A percentile compares a stretch with the other conserved stretches of the same genome.
Evolutionary conservation across 176 grass and related monocot species (phyloP).

Genomic region (Aegilops speltoides): DNA sequence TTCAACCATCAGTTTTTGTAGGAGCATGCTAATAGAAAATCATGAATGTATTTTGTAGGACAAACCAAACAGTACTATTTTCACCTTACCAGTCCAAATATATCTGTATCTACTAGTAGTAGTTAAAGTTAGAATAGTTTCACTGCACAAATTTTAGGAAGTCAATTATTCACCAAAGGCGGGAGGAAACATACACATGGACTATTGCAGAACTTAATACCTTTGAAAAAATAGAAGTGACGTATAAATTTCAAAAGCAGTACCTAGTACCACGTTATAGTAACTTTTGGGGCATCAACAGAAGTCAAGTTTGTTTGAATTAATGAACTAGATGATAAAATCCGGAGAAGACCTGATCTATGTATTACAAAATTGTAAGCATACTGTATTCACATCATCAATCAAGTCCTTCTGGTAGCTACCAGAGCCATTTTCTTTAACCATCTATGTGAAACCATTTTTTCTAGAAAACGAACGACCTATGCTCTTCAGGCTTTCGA

Average conservation of each 20-base stretch:
- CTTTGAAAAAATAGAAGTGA: neutral
- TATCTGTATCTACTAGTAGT: no score
- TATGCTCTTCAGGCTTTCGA: conserved; percentile 7
- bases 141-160: neutral
- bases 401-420: neutral
- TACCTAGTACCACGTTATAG: neutral
- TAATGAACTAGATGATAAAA: neutral
- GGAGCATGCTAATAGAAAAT: no score
- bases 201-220: conserved; percentile 22
- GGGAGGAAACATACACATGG: neutral
- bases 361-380: neutral
- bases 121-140: no score
- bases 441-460: no score
- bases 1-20: no score
- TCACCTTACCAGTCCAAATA: no score
- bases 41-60: no score
- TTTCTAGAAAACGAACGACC: neutral
- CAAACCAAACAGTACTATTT: no score
- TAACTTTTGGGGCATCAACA: neutral
- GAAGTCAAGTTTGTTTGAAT: conserved; percentile 1
- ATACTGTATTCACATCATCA: neutral
- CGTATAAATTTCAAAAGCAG: neutral
- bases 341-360: neutral
- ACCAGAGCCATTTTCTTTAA: neutral
- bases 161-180: neutral